These are phyloP conservation scores for Aspergillus jensenii DNA, from an alignment of 2,329 filamentous ascomycete species.

Conservation along the genomic window DNA sequence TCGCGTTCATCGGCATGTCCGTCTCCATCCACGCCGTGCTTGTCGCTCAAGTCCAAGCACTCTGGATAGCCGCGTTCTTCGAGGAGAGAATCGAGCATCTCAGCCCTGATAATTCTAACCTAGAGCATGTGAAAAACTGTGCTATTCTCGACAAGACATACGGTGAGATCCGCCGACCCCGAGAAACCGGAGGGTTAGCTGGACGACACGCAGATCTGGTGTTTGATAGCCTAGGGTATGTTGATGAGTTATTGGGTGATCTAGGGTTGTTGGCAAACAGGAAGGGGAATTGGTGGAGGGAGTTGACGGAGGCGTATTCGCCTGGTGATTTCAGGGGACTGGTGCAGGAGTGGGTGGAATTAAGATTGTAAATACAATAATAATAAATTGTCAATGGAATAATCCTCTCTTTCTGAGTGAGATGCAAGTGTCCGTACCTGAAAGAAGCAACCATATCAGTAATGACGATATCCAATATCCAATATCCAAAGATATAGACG, in stretches of 20 bases:
- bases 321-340: slow-evolving; percentile 28
- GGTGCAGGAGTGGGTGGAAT: slow-evolving; percentile 24
- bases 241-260: slow-evolving; percentile 64
- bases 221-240: slow-evolving; percentile 68
- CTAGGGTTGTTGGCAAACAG: slow-evolving; percentile 53
- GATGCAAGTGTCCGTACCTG: no score
- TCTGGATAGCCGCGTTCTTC: slow-evolving; percentile 9
- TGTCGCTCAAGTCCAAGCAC: slow-evolving; percentile 6
- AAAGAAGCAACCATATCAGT: no score
- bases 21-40: slow-evolving; percentile 2
- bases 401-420: no score
- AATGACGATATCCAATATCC: no score
- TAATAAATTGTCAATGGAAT: no score
- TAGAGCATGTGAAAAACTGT: neutral
- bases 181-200: neutral
- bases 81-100: neutral
- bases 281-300: slow-evolving; percentile 24
- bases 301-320: slow-evolving; percentile 26
- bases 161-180: neutral
- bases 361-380: neutral
- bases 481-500: no score
- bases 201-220: slow-evolving; percentile 28
- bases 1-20: slow-evolving; percentile 7
- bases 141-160: neutral
- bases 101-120: neutral